phyloP scores from a whole-genome alignment of 495 filamentous ascomycete species.

The Penicillium bialowiezense region DNA sequence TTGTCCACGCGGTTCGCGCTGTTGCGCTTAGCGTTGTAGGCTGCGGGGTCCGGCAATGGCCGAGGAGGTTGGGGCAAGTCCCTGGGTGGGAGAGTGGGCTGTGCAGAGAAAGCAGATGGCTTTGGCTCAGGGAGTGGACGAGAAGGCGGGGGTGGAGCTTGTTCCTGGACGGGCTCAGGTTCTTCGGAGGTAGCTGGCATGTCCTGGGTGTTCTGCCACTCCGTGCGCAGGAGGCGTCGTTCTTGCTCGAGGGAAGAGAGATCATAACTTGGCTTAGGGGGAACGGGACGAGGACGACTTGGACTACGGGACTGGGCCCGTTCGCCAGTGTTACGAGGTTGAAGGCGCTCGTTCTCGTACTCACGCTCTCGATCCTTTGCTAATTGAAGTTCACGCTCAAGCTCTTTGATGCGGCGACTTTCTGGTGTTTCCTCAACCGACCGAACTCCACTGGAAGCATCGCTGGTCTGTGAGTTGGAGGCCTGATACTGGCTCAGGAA shows the following conservation, averaged over 20 bases:
- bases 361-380: constrained; percentile 82
- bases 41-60: constrained; percentile 31
- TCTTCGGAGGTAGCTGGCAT: constrained; percentile 19
- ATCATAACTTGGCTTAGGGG: constrained; percentile 55
- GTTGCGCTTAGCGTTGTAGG: constrained; percentile 23
- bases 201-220: constrained; percentile 60
- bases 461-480: constrained; percentile 35
- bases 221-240: constrained; percentile 65
- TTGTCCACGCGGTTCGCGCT: constrained; percentile 40
- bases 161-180: constrained; percentile 27
- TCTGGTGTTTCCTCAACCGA: constrained; percentile 41
- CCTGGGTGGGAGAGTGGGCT: constrained; percentile 14
- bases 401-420: constrained; percentile 68
- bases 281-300: constrained; percentile 42
- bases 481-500: constrained; percentile 84
- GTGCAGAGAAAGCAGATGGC: constrained; percentile 7
- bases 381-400: constrained; percentile 80
- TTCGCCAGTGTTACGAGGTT: constrained; percentile 29
- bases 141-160: constrained; percentile 34
- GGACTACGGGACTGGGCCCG: constrained; percentile 29
- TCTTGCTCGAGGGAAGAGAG: constrained; percentile 74
- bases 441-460: constrained; percentile 5
- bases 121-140: constrained; percentile 40
- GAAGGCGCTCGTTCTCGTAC: constrained; percentile 74
- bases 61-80: constrained; percentile 25